phyloP scores from a whole-genome alignment of 805 yeast genomes.

The Huiozyma sinensis region DNA sequence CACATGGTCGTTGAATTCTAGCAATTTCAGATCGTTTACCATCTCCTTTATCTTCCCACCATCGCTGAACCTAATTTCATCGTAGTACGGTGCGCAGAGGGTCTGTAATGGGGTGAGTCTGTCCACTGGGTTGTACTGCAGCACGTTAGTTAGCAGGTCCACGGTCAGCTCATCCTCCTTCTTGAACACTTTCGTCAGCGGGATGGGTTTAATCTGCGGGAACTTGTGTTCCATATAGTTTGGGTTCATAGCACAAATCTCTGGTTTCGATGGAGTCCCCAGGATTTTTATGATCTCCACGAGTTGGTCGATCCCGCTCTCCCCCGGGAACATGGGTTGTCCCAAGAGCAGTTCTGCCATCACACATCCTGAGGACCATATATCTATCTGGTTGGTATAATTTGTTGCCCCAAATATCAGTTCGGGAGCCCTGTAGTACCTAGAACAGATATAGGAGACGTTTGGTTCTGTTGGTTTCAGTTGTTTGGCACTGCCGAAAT shows the following conservation, averaged over 20 bases:
- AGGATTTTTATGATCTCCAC: constrained; percentile 92
- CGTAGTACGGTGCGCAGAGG: constrained; percentile 22
- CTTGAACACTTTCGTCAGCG: constrained; percentile 56
- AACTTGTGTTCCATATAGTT: constrained; percentile 95
- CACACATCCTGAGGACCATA: constrained; percentile 97
- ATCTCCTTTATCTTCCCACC: constrained; percentile 8
- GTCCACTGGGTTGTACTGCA: constrained; percentile 59
- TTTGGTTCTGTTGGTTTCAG: constrained; percentile 86
- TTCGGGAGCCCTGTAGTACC: constrained; percentile 97
- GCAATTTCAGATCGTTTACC: constrained; percentile 13
- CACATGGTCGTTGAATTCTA: constrained; percentile 19
- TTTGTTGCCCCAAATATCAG: constrained; percentile 94
- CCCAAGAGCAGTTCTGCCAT: constrained; percentile 95
- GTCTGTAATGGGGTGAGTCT: constrained; percentile 45
- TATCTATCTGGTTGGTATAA: constrained; percentile 91
- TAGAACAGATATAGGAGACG: constrained; percentile 90
- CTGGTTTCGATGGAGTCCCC: constrained; percentile 91
- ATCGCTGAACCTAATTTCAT: constrained; percentile 20
- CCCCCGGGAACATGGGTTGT: constrained; percentile 96
- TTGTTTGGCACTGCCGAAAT: constrained; percentile 91
- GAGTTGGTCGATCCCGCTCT: constrained; percentile 92
- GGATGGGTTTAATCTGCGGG: constrained; percentile 77
- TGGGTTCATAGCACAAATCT: constrained; percentile 90
- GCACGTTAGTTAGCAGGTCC: constrained; percentile 42
- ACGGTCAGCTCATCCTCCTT: constrained; percentile 37